phyloP scores from a whole-genome alignment of 106 monocot genomes.

The Platanthera guangdongensis region DNA sequence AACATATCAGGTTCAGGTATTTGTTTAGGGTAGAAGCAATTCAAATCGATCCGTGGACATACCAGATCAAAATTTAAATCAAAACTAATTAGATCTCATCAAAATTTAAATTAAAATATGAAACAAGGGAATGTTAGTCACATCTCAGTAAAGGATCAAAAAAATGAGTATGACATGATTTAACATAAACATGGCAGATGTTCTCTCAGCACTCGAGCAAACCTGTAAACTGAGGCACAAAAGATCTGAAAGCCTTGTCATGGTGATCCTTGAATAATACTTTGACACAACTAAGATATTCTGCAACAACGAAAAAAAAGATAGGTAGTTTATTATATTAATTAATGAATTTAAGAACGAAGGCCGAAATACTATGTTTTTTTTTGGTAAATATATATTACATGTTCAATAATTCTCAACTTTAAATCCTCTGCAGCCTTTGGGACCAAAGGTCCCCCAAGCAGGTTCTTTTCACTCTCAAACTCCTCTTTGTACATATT shows the following conservation, averaged over 20 bases:
- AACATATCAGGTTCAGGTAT: too few species aligned
- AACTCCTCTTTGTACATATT: conserved; percentile 77
- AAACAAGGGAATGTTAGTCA: too few species aligned
- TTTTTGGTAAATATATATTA: conserved; percentile 16
- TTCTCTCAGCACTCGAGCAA: conserved; percentile 4
- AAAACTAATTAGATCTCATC: too few species aligned
- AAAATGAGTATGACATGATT: background rate
- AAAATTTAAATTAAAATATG: too few species aligned
- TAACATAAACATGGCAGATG: background rate
- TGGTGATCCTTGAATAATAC: conserved; percentile 91
- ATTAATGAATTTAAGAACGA: background rate
- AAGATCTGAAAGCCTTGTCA: conserved; percentile 83
- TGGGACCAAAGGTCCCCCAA: conserved; percentile 62
- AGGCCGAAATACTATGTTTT: background rate
- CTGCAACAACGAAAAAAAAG: conserved; percentile 31
- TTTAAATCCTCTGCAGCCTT: conserved; percentile 85
- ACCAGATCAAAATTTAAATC: too few species aligned
- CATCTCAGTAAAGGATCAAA: background rate
- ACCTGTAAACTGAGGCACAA: conserved; percentile 91
- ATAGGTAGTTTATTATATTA: background rate
- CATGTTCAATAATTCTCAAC: conserved; percentile 93
- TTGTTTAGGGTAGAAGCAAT: too few species aligned
- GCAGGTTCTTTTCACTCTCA: conserved; percentile 79
- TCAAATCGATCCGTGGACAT: too few species aligned
- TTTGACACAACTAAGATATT: conserved; percentile 98